These are phyloP conservation scores for Penicillium sp. DNA, from an alignment of 2,329 filamentous ascomycete genomes.

Conservation along the genomic window DNA sequence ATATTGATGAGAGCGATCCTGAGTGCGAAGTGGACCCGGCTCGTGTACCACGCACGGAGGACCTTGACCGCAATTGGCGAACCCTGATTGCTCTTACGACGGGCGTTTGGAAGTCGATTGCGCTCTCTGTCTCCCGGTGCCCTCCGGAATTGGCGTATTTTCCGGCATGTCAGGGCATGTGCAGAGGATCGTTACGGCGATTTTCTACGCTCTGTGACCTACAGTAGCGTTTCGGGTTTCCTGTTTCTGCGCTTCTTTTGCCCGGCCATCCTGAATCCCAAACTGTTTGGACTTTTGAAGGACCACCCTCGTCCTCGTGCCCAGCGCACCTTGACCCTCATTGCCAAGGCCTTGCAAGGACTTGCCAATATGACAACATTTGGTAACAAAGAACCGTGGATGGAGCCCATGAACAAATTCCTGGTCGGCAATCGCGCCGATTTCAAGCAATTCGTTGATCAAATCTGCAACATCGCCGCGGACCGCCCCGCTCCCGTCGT, in stretches of 20 bases:
- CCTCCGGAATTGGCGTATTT: constrained; percentile 75
- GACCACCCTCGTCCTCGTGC: constrained; percentile 79
- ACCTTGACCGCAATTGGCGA: constrained; percentile 78
- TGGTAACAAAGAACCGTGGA: constrained; percentile 94
- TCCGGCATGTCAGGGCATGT: constrained; percentile 86
- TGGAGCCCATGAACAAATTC: constrained; percentile 97
- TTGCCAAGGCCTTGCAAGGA: constrained; percentile 87
- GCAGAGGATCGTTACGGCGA: constrained; percentile 93
- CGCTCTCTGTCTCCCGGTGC: constrained; percentile 65
- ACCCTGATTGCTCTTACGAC: constrained; percentile 70
- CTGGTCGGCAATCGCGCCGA: constrained; percentile 67
- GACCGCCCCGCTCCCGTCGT: constrained; percentile 61
- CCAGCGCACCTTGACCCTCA: constrained; percentile 81
- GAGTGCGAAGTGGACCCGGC: constrained; percentile 95
- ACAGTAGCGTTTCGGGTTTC: constrained; percentile 92
- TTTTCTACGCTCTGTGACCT: constrained; percentile 80
- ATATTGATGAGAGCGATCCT: constrained; percentile 85
- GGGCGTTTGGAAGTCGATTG: constrained; percentile 79
- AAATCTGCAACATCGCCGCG: constrained; percentile 74
- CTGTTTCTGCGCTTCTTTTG: constrained; percentile 93
- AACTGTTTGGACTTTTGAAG: constrained; percentile 80
- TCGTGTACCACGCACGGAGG: constrained; percentile 60
- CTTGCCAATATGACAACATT: constrained; percentile 87
- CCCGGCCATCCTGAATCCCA: constrained; percentile 91
- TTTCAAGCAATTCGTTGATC: constrained; percentile 83